Evolutionary conservation across 306 rosid species (phyloP).

Genomic region (Parietaria judaica): DNA sequence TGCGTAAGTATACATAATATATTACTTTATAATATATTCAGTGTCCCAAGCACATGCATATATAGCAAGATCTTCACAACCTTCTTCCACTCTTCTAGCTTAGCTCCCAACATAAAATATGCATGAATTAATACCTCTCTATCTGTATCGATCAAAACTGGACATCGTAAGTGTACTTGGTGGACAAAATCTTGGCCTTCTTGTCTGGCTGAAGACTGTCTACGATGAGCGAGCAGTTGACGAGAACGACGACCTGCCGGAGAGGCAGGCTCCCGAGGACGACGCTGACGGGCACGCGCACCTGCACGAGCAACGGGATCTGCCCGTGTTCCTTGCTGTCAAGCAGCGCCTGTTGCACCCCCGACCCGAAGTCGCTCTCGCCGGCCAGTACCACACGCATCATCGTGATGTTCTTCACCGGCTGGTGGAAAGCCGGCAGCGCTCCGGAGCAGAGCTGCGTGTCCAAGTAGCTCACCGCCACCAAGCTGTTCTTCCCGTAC

Average conservation of each 20-base stretch:
- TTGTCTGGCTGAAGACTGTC: constrained; percentile 15
- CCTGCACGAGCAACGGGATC: constrained; percentile 12
- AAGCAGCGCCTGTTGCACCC: constrained; percentile 15
- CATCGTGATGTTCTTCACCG: constrained; percentile 13
- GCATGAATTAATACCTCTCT: neutral
- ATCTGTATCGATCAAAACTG: neutral
- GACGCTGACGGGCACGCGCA: constrained; percentile 10
- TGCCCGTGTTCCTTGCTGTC: constrained; percentile 12
- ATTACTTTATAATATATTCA: too few relatives aligned
- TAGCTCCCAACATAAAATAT: too few relatives aligned
- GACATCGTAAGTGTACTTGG: constrained; percentile 4
- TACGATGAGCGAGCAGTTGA: constrained; percentile 19
- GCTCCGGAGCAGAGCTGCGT: constrained; percentile 16
- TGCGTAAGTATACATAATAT: too few relatives aligned
- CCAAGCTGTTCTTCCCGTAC: constrained; percentile 19
- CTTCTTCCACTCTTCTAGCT: too few relatives aligned
- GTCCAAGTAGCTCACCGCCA: constrained; percentile 25
- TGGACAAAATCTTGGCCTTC: constrained; percentile 15
- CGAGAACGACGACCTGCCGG: constrained; percentile 5
- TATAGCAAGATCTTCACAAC: too few relatives aligned
- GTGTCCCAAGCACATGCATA: too few relatives aligned
- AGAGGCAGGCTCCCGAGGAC: neutral
- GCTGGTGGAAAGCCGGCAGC: constrained; percentile 14
- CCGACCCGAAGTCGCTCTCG: constrained; percentile 5
- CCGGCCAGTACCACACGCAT: constrained; percentile 15